phyloP scores from a whole-genome alignment of 2,329 filamentous ascomycete genomes.

The Orbilia quercus region DNA sequence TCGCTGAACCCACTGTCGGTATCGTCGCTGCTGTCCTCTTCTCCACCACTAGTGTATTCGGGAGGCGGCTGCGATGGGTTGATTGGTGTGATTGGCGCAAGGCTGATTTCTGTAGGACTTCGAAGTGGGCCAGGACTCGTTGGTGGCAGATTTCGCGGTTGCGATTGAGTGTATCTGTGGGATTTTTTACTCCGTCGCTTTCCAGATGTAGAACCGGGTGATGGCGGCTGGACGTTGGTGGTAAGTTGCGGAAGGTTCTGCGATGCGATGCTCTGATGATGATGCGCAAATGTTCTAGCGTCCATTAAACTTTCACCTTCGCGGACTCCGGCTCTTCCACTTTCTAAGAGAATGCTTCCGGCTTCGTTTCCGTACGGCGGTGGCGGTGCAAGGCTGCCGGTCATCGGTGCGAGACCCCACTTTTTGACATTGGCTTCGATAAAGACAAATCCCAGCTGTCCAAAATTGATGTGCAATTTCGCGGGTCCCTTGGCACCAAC shows the following conservation, averaged over 20 bases:
- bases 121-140: constrained; percentile 88
- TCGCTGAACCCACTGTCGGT: constrained; percentile 36
- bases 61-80: constrained; percentile 56
- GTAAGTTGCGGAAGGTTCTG: constrained; percentile 66
- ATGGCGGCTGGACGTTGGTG: constrained; percentile 62
- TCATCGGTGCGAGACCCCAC: constrained; percentile 97
- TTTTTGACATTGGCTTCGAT: constrained; percentile 99
- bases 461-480: constrained; percentile 94
- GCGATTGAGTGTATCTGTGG: constrained; percentile 68
- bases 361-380: constrained; percentile 97
- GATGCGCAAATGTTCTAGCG: constrained; percentile 46
- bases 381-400: constrained; percentile 90
- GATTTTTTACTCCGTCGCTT: constrained; percentile 61
- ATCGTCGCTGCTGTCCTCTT: constrained; percentile 54
- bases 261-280: constrained; percentile 63
- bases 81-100: constrained; percentile 73
- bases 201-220: constrained; percentile 63
- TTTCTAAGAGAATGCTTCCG: constrained; percentile 92
- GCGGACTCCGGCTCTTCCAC: constrained; percentile 70
- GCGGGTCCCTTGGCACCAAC: constrained; percentile 96
- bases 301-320: constrained; percentile 51
- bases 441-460: constrained; percentile 97
- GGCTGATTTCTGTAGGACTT: constrained; percentile 93
- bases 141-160: constrained; percentile 75
- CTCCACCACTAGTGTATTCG: constrained; percentile 55